These are phyloP conservation scores for Apium graveolens DNA, from an alignment of 129 eudicot species.

Conservation along the genomic window DNA sequence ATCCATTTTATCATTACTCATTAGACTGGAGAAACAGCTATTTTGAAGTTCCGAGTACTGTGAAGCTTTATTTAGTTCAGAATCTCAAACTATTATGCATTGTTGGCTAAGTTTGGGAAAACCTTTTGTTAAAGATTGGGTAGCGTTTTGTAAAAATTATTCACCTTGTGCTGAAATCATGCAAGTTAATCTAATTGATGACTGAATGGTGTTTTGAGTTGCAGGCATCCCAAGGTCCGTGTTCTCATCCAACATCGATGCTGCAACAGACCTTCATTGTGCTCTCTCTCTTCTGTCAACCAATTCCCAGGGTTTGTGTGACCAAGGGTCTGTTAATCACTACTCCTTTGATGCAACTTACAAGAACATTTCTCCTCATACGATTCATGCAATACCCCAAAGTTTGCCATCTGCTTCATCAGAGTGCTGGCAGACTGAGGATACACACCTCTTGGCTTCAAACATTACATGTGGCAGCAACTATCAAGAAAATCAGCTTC, in stretches of 20 bases:
- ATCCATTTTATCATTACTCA: not conserved
- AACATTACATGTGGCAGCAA: slow-evolving; percentile 16
- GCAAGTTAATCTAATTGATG: not conserved
- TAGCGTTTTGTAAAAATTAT: not conserved
- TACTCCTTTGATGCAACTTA: slow-evolving; percentile 24
- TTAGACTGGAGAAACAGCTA: not conserved
- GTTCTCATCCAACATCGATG: slow-evolving; percentile 41
- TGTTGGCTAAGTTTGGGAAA: not conserved
- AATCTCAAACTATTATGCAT: not conserved
- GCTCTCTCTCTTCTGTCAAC: slow-evolving; percentile 99
- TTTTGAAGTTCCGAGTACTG: not conserved
- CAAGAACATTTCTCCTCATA: slow-evolving; percentile 20
- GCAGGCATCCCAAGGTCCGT: slow-evolving; percentile 53
- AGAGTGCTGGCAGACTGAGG: slow-evolving; percentile 49
- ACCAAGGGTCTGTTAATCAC: slow-evolving; percentile 29
- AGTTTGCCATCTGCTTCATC: slow-evolving; percentile 38
- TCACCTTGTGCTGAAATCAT: no score
- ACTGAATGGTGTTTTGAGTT: not conserved
- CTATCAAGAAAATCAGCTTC: slow-evolving; percentile 36
- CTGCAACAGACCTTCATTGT: slow-evolving; percentile 55
- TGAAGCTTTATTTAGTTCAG: not conserved
- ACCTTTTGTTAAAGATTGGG: not conserved
- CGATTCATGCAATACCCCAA: slow-evolving; percentile 35
- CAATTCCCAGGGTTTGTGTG: slow-evolving; percentile 56
- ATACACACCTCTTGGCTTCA: slow-evolving; percentile 20